Base-by-base conservation (phyloP, 2,329 filamentous ascomycete genomes). In the Aspergillus fumigatiaffinis region DNA sequence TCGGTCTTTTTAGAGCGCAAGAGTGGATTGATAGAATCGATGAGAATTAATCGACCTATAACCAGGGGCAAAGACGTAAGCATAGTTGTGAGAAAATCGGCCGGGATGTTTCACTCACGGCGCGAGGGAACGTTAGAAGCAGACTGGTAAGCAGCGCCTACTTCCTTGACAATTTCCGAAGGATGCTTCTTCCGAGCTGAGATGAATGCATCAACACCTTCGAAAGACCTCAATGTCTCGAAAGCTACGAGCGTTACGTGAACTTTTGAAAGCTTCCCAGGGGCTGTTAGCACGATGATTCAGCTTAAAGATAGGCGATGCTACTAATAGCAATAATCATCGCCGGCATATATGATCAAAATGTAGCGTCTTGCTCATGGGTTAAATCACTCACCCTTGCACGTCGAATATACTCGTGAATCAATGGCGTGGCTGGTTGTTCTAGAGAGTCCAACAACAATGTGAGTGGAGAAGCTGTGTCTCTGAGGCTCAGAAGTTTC, bases 381-480 rank as follows among this genome's bases (percentile, higher is more conserved):
- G 14, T 4, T 6, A 14, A 51, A 21, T 17, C 48, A 65, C 76
- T 57, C 65, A 89, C 90, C 79, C 88, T 90, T 54, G 89, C 91
- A 66, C 92, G 83, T 50, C 81, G 79, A 54, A 90, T 84, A 73
- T 93, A 90, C 73, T 96, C 92, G 20, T 79, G 76, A 1, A 93
- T 62, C 3, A 96, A 76, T 0, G 87, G 87, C 29, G 80, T 81
- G 6, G 87, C 90, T 26, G 87, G 86, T 75, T 96, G 92, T 76
- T 96, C 91, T 29, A 97, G 80, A 35, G 83, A 90, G 73, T 97
- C 93, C 56, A 96, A 80, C 3, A 97, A 76, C 26, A 97, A 79
- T 0, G 92, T 97, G 68, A 97, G 86, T 2, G 93, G 93, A 51
- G 91, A 96, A 14, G 89, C 86, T 56, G 85, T 86, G 73, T 94